Evolutionary conservation across 169 alveolate genomes (phyloP), one percentile per base, ranked within the genome.

Genomic region (Babesia caballi): DNA sequence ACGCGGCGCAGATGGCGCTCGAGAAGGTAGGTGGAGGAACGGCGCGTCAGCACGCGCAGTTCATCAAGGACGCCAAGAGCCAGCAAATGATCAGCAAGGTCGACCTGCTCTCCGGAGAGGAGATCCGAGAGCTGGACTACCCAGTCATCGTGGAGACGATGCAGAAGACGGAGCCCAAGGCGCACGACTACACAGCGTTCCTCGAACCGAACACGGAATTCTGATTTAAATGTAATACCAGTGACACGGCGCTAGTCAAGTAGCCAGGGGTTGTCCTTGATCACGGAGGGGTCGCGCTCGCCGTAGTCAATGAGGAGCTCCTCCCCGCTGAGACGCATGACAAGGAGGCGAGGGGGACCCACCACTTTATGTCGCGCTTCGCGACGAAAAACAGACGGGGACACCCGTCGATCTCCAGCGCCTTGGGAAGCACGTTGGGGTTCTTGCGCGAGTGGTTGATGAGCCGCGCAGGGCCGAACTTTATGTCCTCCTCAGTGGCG

Each of bases 251-350:
- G 59, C 30, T 67, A 69, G 47, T 80, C 83, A 19, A 82, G 84
- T 27, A 92, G 72, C 96, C 96, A 92, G 19, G 94, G 94, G 42
- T 93, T 84, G 41, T 84, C 85, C 76, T 84, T 77, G 57, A 91
- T 92, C 5, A 90, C 85, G 19, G 76, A 87, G 7, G 94, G 93
- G 38, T 91, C 90, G 25, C 94, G 73, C 46, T 91, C 96, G 11
- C 96, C 96, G 83, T 93, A 91, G 75, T 93, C 96, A 19, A 93
- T 89, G 54, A 93, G 87, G 23, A 93, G 87, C 67, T 93, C 96
- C 58, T 93, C 96, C 7, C 95, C 95, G 63, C 93, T 85, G 66
- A 25, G 50, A 14, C 17, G 15, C 19, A 9, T 36, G 12, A 41
- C 28, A 12, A 0, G 14, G 9, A 19, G 0, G 17, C 5, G 28